These are phyloP conservation scores for Fusarium tuaranense DNA, from an alignment of 2,329 filamentous ascomycete genomes.

Conservation along the genomic window DNA sequence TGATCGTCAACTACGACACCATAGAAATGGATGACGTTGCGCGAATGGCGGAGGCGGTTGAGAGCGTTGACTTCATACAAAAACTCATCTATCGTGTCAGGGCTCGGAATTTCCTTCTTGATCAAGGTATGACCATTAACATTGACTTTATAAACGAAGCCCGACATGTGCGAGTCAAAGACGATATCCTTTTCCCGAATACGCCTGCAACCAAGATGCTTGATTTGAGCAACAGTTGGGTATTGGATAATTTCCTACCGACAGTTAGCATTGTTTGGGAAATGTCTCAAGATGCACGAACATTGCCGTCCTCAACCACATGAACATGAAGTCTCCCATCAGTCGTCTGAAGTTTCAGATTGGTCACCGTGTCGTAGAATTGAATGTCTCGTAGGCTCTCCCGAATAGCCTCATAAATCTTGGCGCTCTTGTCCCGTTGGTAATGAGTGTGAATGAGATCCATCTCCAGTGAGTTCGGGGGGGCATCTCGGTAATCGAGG, in stretches of 20 bases:
- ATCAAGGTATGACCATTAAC: constrained; percentile 79
- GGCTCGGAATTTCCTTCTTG: constrained; percentile 98
- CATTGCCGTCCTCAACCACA: constrained; percentile 94
- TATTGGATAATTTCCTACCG: constrained; percentile 87
- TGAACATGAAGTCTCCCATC: constrained; percentile 93
- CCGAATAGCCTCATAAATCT: constrained; percentile 94
- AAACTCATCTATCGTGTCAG: constrained; percentile 95
- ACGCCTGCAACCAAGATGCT: constrained; percentile 75
- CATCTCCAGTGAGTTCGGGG: constrained; percentile 84
- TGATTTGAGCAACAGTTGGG: constrained; percentile 77
- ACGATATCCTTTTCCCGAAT: constrained; percentile 80
- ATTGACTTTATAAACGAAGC: constrained; percentile 94
- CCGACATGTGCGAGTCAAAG: constrained; percentile 94
- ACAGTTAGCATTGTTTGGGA: constrained; percentile 26
- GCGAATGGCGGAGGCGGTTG: constrained; percentile 78
- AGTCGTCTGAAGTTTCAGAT: constrained; percentile 90
- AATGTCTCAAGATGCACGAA: constrained; percentile 50
- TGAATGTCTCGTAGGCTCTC: constrained; percentile 94
- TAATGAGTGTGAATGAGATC: constrained; percentile 82
- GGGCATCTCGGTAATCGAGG: constrained; percentile 87
- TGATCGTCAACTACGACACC: constrained; percentile 92
- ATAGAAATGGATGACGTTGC: constrained; percentile 85
- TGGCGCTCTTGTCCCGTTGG: constrained; percentile 91
- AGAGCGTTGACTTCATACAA: constrained; percentile 97
- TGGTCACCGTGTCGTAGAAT: constrained; percentile 96